Evolutionary conservation across 768 basidiomycete genomes (phyloP), one percentile per base, ranked within the genome.

Genomic region (Fomitopsis serialis): DNA sequence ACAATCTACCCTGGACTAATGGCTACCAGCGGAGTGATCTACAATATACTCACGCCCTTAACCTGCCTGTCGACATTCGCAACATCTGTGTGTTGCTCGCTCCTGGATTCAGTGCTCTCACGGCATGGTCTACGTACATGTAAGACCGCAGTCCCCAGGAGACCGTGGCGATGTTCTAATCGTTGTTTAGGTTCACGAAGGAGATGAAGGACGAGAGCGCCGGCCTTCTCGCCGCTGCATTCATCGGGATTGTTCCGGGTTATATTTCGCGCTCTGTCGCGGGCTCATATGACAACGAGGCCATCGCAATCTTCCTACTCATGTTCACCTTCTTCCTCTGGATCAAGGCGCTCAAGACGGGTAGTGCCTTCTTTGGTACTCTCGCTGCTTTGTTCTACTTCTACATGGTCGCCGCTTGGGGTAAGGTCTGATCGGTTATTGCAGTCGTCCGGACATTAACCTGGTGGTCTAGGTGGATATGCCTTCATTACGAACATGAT

Each of bases 351-450:
- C 75, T 98, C 51, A 98, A 98, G 71, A 80, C 82, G 44, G 97
- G 97, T 42, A 96, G 92, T 55, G 94, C 92, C 1, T 80, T 96
- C 55, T 97, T 83, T 61, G 96, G 93, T 21, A 90, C 91, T 23
- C 64, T 91, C 37, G 86, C 97, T 43, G 97, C 95, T 17, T 73
- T 98, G 2, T 98, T 98, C 73, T 99, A 99, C 74, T 98, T 98
- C 61, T 99, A 98, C 79, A 99, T 99, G 97, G 97, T 99, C n/a
- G 96, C 97, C 49, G 97, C 97, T 27, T 99, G 97, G 97, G 97
- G 96, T 89, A 62, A 49, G 48, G 6, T 6, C 10, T 45, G 11
- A 23, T 43, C 35, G 40, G 22, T 45, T 17, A 40, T 12, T 7
- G 5, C 7, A 15, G n/a, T 45, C 27, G 8, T 23, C 44, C 10